Evolutionary conservation across 1,284 basidiomycete species (phyloP), one percentile per base, ranked within the genome.

Genomic region (Apiotrichum domesticum): DNA sequence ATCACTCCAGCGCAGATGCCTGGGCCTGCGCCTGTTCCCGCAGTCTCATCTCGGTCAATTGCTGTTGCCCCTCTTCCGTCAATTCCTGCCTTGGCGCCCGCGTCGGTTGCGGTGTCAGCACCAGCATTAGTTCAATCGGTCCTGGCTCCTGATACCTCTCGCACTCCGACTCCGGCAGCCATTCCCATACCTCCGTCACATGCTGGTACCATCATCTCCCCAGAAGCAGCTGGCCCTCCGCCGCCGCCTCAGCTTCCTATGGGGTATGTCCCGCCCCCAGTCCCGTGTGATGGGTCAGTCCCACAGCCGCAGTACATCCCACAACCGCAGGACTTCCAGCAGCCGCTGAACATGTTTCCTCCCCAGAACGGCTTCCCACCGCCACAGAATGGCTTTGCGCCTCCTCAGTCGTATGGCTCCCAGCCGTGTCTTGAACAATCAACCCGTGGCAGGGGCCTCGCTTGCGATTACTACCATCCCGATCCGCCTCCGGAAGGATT

Each of bases 91-190:
- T 13, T 39, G 8, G 8, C 44, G 29, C 44, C 21, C 29, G 44
- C 21, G 4, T 29, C 44, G 21, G 32, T 45, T 32, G n/a, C 44
- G 5, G 66, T 65, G 8, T 7, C 37, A 7, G 37, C 37, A 8
- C 8, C 21, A 21, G 21, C 21, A 21, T 21, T 21, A 21, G 21
- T 21, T 21, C 21, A 21, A 21, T 21, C 21, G 21, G 21, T 21
- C 21, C 21, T 21, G 21, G 21, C 21, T 21, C 21, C 21, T 21
- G 21, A 21, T 21, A 21, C 21, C 21, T 21, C 21, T 21, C 21
- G 21, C 21, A 21, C 21, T 21, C 21, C 21, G 21, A 0, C 53
- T 55, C 49, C 52, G 43, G 11, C 45, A 58, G 46, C 35, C 42
- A 6, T 15, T 3, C 35, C 11, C 53, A 46, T 46, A 47, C 14